Conservation (phyloP, 106 monocot species). For the Vanilla planifolia region DNA sequence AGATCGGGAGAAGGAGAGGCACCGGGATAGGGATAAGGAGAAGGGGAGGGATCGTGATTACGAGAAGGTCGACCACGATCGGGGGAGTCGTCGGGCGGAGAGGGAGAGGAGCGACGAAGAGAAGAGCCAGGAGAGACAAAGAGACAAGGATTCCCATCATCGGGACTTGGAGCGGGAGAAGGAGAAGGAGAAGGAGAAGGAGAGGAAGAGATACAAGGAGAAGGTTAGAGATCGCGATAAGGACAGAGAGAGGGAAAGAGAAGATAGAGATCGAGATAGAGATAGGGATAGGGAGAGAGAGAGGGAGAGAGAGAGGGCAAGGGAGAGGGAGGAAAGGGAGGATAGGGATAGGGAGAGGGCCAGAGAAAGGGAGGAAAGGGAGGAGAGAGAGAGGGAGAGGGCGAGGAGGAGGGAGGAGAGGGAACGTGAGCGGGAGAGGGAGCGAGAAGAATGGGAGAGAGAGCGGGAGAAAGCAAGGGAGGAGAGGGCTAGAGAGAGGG, state of each 20-base stretch:
- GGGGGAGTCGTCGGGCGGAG: slow-evolving; percentile 18
- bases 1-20: slow-evolving; percentile 14
- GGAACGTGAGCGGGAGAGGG: slow-evolving; percentile 17
- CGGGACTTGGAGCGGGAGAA: too few relatives aligned
- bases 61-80: slow-evolving; percentile 7
- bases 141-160: too few relatives aligned
- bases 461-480: slow-evolving; percentile 5
- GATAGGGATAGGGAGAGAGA: slow-evolving; percentile 6
- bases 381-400: slow-evolving; percentile 8
- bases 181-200: slow-evolving; percentile 19
- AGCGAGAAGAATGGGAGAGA: slow-evolving; percentile 14
- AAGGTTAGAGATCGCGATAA: not conserved
- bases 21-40: slow-evolving; percentile 12
- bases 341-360: slow-evolving; percentile 16
- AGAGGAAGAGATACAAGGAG: slow-evolving; percentile 6
- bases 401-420: slow-evolving; percentile 9
- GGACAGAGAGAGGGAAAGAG: slow-evolving; percentile 3
- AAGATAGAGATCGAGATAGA: not conserved
- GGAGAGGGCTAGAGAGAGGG: slow-evolving; percentile 7
- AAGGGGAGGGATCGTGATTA: slow-evolving; percentile 21
- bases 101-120: slow-evolving; percentile 24
- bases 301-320: slow-evolving; percentile 15
- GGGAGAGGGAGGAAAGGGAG: slow-evolving; percentile 10
- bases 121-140: slow-evolving; percentile 14
- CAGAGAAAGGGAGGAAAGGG: not conserved